These are phyloP conservation scores for Suillus tomentosus DNA, from an alignment of 768 basidiomycete species.

Conservation along the genomic window DNA sequence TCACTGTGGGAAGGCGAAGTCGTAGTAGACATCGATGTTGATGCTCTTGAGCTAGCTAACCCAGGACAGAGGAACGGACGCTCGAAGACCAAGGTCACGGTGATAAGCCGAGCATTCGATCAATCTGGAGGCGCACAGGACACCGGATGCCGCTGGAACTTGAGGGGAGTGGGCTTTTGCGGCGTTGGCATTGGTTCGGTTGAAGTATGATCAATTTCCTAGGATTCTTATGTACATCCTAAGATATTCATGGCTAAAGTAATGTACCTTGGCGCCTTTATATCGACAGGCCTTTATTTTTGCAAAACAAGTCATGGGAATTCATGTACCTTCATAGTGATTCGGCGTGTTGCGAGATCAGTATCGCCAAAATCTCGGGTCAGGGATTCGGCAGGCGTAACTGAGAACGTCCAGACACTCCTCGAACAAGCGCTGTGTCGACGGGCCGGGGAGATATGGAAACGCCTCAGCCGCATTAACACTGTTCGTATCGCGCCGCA, in stretches of 20 bases:
- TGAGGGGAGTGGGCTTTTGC: constrained; percentile 58
- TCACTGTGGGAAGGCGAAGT: constrained; percentile 64
- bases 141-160: constrained; percentile 57
- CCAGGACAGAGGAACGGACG: constrained; percentile 19
- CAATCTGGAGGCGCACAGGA: constrained; percentile 49
- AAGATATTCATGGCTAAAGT: neutral
- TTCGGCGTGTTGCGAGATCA: neutral
- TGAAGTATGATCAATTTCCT: constrained; percentile 7
- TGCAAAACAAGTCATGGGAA: neutral
- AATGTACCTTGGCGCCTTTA: neutral
- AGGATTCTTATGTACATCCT: neutral
- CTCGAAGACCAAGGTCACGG: constrained; percentile 21
- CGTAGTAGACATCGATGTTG: constrained; percentile 28
- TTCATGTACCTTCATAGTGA: neutral
- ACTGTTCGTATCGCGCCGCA: neutral
- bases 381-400: neutral
- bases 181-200: constrained; percentile 30
- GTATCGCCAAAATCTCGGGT: neutral
- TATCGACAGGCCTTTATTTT: neutral
- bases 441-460: neutral
- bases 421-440: neutral
- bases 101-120: constrained; percentile 56
- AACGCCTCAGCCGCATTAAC: neutral
- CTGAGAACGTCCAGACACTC: neutral
- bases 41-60: constrained; percentile 12